Percentiles rank a stretch among this genome's conserved stretches.
Evolutionary conservation across 1,284 basidiomycete species (phyloP).

Genomic region (Cutaneotrichosporon sp.): DNA sequence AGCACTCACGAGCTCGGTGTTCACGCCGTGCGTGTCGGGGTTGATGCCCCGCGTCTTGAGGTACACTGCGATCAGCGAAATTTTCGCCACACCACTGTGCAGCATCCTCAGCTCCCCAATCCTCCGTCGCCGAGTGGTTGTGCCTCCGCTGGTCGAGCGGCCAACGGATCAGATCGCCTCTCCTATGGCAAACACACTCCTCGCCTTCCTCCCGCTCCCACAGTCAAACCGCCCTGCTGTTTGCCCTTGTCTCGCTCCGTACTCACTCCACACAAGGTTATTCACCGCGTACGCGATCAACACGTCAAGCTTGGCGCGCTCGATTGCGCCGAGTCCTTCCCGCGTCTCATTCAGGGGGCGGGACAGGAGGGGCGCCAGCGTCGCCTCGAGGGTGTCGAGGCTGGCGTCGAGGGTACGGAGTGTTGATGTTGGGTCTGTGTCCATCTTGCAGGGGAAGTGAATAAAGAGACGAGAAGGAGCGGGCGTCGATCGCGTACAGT

Average conservation of each 20-base stretch:
- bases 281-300: conserved; percentile 38
- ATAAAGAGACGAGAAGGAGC: neutral
- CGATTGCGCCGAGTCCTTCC: conserved; percentile 11
- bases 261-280: conserved; percentile 45
- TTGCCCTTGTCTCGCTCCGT: neutral
- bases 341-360: conserved; percentile 6
- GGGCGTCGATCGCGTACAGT: too few relatives aligned
- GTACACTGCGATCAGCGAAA: conserved; percentile 40
- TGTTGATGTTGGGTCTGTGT: conserved; percentile 10
- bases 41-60: conserved; percentile 42
- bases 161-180: neutral
- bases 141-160: neutral
- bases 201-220: neutral
- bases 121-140: too few relatives aligned
- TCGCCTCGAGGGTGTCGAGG: conserved; percentile 13
- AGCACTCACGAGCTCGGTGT: conserved; percentile 32
- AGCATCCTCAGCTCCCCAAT: too few relatives aligned
- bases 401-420: conserved; percentile 8
- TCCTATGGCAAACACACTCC: neutral
- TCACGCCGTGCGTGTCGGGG: conserved; percentile 40
- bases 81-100: too few relatives aligned
- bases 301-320: conserved; percentile 42
- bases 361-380: conserved; percentile 14
- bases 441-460: too few relatives aligned
- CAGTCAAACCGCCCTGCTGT: neutral